Base-by-base conservation (phyloP, 768 basidiomycete genomes). In the Suillus lakei region DNA sequence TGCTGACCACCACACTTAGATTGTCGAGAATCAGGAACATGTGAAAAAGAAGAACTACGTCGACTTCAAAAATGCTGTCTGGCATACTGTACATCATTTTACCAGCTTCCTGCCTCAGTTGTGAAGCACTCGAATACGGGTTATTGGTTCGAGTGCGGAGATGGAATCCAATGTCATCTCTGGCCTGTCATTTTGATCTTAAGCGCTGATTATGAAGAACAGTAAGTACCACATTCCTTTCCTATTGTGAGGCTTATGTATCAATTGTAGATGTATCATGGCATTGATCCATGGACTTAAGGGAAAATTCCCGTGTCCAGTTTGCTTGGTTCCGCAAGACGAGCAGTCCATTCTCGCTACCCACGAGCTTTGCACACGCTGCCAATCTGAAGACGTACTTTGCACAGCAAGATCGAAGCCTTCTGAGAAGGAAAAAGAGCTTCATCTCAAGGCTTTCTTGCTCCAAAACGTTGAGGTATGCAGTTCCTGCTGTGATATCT, bases 191-290 rank as follows among this genome's bases (percentile, higher is more conserved):
- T 68, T 59, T 55, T 68, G 16, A 79, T 82, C 12, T 61, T 82
- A 1, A 78, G 76, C 18, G 75, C 80, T 28, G 81, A 83, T 54
- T 84, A 82, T 65, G 78, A 83, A 66, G 82, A 84, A 72, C 77
- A 79, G 82, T 83, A 74, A 38, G 79, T 66, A 36, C 38, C 13
- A 13, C 38, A 38, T 38, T 12, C 10, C 1, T 38, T 38, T 38
- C 1, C 38, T 51, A 21, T n/a, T 48, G 48, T 10, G 43, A 30
- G 28, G 34, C 18, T 23, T 21, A 44, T 26, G 23, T 38, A 36
- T 13, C 1, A 51, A 28, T 38, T 39, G n/a, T 18, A 81, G 80
- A 61, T 75, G 68, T 36, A 64, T 77, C 1, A 81, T 81, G 77
- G 68, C 79, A 6, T 65, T 80, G 1, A 78, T 76, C 21, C 71